Evolutionary conservation across 371 early-diverging fungal genomes (phyloP).

Genomic region (Blyttiomyces sp.): DNA sequence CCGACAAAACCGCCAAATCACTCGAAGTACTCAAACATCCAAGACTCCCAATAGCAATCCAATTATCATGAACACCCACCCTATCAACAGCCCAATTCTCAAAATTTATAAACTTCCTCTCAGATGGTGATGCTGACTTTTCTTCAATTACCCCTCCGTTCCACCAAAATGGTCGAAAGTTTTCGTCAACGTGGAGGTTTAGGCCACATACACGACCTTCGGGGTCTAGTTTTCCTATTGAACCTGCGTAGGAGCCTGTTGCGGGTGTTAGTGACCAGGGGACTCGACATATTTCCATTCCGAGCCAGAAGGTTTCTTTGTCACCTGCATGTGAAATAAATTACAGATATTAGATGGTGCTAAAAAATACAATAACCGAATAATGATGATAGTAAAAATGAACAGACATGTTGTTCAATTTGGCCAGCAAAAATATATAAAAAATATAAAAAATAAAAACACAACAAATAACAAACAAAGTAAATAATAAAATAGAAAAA

Average conservation of each 20-base stretch:
- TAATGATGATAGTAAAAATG: too few relatives aligned
- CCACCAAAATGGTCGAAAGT: constrained; percentile 33
- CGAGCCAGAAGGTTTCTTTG: constrained; percentile 20
- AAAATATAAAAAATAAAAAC: neutral
- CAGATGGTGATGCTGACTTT: constrained; percentile 15
- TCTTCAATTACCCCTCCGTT: constrained; percentile 33
- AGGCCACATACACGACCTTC: constrained; percentile 5
- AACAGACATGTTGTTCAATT: too few relatives aligned
- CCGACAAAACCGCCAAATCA: too few relatives aligned
- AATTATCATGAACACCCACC: neutral
- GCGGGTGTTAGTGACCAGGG: constrained; percentile 13
- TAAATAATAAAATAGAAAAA: neutral
- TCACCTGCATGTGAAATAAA: too few relatives aligned
- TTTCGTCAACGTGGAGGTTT: constrained; percentile 31
- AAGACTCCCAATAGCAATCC: constrained; percentile 4
- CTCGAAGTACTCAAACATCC: neutral
- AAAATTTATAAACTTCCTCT: neutral
- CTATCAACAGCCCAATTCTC: constrained; percentile 18
- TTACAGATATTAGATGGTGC: neutral
- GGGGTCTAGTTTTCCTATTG: constrained; percentile 7
- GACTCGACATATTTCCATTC: constrained; percentile 13
- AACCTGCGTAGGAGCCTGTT: constrained; percentile 11
- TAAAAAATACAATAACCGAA: neutral
- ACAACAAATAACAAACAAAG: neutral
- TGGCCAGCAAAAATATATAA: neutral